A percentile compares a stretch with the other conserved stretches of the same genome.
Conservation (phyloP, 2,329 filamentous ascomycete genomes). For the Ceratocystiopsis brevicomis region DNA sequence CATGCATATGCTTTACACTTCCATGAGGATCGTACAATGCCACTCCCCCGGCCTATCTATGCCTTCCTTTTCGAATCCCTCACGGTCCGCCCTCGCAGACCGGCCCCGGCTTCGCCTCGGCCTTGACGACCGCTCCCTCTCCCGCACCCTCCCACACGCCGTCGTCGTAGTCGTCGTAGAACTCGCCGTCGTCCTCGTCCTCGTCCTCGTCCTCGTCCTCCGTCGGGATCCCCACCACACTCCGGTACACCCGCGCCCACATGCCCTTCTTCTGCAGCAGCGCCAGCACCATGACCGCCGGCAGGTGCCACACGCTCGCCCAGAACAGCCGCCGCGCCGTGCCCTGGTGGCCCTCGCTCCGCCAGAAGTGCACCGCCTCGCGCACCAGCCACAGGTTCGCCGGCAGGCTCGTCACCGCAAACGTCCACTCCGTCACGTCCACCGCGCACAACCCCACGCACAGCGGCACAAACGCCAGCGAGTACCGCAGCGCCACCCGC, state of each 20-base stretch:
- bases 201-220: constrained; percentile 33
- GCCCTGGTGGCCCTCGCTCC: constrained; percentile 55
- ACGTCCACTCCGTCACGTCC: constrained; percentile 71
- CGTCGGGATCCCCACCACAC: constrained; percentile 38
- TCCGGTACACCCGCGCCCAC: constrained; percentile 65
- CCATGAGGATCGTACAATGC: too few relatives aligned
- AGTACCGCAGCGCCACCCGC: constrained; percentile 76
- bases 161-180: too few relatives aligned
- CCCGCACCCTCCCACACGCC: too few relatives aligned
- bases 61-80: too few relatives aligned
- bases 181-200: constrained; percentile 31
- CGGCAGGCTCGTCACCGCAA: constrained; percentile 59
- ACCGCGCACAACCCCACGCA: constrained; percentile 62
- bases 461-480: constrained; percentile 67
- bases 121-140: too few relatives aligned
- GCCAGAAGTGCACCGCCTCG: constrained; percentile 70
- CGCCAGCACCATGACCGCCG: constrained; percentile 72
- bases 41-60: too few relatives aligned
- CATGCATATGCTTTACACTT: too few relatives aligned
- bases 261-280: constrained; percentile 87
- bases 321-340: constrained; percentile 77
- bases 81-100: too few relatives aligned
- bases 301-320: constrained; percentile 94
- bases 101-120: too few relatives aligned
- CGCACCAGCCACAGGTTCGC: constrained; percentile 74